Conservation (phyloP, 257 asterid species). For the Plectranthus barbatus region DNA sequence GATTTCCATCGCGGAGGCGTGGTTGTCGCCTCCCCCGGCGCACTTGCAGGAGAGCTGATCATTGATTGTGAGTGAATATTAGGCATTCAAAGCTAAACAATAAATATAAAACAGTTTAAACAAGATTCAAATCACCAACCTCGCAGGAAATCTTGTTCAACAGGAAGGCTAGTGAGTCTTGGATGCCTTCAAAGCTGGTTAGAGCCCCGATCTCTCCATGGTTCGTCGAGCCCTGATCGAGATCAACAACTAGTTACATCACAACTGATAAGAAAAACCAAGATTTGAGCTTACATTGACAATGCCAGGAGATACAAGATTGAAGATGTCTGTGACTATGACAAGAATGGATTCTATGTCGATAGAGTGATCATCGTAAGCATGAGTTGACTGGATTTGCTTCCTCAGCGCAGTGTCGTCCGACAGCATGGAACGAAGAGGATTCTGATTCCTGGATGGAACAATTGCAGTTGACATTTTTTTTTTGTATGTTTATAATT, state of each 20-base stretch:
- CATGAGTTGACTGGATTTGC: constrained; percentile 61
- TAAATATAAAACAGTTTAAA: background rate
- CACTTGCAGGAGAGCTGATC: constrained; percentile 61
- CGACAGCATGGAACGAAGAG: constrained; percentile 28
- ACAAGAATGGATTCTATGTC: constrained; percentile 42
- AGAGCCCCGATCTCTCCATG: constrained; percentile 20
- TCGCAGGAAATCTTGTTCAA: constrained; percentile 57
- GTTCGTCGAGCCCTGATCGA: constrained; percentile 36
- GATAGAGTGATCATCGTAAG: constrained; percentile 36
- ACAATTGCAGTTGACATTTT: constrained; percentile 26
- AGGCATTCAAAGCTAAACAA: background rate
- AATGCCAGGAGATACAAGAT: constrained; percentile 50
- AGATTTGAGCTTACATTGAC: constrained; percentile 28
- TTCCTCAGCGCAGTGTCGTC: constrained; percentile 44
- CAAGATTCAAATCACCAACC: constrained; percentile 25
- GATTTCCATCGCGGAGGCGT: constrained; percentile 43
- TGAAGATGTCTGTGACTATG: constrained; percentile 39
- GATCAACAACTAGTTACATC: background rate
- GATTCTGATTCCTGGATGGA: constrained; percentile 21
- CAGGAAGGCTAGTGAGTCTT: constrained; percentile 37
- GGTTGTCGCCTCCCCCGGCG: constrained; percentile 45
- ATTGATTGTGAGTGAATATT: background rate
- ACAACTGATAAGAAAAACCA: background rate
- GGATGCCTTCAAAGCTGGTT: constrained; percentile 28
- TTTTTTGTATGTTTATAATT: background rate